phyloP scores from a whole-genome alignment of 768 basidiomycete genomes.

The Hemileccinum impolitum region DNA sequence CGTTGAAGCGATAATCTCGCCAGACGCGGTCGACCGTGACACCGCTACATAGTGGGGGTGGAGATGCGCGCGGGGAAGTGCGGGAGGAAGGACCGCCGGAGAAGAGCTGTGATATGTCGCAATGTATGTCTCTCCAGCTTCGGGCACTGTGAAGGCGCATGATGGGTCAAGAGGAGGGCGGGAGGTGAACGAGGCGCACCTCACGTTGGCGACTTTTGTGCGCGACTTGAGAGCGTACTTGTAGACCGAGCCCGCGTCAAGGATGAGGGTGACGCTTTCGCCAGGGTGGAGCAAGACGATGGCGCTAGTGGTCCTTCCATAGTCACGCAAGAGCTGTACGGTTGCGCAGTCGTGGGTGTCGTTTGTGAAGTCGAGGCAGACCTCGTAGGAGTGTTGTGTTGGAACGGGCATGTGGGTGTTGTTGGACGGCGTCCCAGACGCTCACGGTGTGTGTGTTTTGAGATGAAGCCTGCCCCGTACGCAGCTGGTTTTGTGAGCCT shows the following conservation, averaged over 20 bases:
- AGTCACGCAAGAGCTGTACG: slow-evolving; percentile 62
- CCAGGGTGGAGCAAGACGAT: slow-evolving; percentile 58
- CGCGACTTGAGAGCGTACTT: slow-evolving; percentile 65
- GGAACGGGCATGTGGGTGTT: slow-evolving; percentile 51
- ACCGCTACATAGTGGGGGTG: slow-evolving; percentile 43
- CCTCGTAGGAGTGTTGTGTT: slow-evolving; percentile 54
- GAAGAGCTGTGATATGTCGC: slow-evolving; percentile 60
- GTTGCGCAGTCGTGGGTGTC: slow-evolving; percentile 64
- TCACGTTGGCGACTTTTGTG: slow-evolving; percentile 65
- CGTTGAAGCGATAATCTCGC: slow-evolving; percentile 62
- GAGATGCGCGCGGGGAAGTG: slow-evolving; percentile 31
- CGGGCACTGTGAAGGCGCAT: slow-evolving; percentile 44
- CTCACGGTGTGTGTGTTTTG: slow-evolving; percentile 16
- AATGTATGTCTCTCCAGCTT: slow-evolving; percentile 63
- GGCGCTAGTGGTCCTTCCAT: slow-evolving; percentile 52
- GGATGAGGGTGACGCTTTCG: slow-evolving; percentile 61
- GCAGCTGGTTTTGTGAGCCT: slow-evolving; percentile 32
- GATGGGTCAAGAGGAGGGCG: slow-evolving; percentile 1
- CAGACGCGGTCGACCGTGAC: slow-evolving; percentile 64
- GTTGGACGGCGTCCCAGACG: slow-evolving; percentile 33
- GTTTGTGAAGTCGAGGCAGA: slow-evolving; percentile 66
- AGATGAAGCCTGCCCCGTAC: slow-evolving; percentile 23
- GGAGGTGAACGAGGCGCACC: slow-evolving; percentile 40
- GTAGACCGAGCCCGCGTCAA: slow-evolving; percentile 68
- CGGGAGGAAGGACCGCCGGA: slow-evolving; percentile 34